Evolutionary conservation across 805 yeast genomes (phyloP), one percentile per base, ranked within the genome.

Genomic region (Blastobotrys terrestris): DNA sequence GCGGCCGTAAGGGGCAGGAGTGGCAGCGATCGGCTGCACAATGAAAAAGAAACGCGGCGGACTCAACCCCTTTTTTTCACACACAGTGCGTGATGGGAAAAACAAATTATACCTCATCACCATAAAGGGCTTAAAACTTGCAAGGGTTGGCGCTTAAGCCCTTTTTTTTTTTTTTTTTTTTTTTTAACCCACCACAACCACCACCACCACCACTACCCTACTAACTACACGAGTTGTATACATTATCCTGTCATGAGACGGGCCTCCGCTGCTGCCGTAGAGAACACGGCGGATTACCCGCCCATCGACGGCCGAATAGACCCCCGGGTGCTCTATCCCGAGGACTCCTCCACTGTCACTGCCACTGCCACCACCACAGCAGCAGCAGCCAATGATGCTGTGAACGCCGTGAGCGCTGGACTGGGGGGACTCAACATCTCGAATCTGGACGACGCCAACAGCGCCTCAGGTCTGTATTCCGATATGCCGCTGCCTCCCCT

Each of bases 401-500:
- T 15, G 21, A 15, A 6, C 48, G 16, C 16, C 15, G 13, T 41
- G 43, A 14, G 42, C 20, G 15, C 49, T 39, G 15, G 22, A 21
- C 5, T 39, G 41, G 13, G 41, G 21, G 35, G 35, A 11, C 11
- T 26, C 8, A 26, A 26, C 11, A 26, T 26, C 5, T 26, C 35
- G 35, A 26, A 8, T 42, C 49, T 22, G 49, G n/a, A 3, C 49
- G 16, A 41, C n/a, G n/a, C 26, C 49, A 3, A 8, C 49, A 21
- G 8, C 49, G 4, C 20, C 49, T 21, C 39, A 40, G 21, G 21
- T 11, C 22, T n/a, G 26, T 40, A 48, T 15, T 11, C 22, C 4
- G 51, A 48, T 26, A 39, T 48, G 46, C 51, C 51, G 6, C 39
- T 48, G 4, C 51, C 51, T 7, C 46, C 51, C 13, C 48, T 45